These are phyloP conservation scores for Wickerhamiella musiphila DNA, from an alignment of 805 yeast genomes.

Conservation along the genomic window DNA sequence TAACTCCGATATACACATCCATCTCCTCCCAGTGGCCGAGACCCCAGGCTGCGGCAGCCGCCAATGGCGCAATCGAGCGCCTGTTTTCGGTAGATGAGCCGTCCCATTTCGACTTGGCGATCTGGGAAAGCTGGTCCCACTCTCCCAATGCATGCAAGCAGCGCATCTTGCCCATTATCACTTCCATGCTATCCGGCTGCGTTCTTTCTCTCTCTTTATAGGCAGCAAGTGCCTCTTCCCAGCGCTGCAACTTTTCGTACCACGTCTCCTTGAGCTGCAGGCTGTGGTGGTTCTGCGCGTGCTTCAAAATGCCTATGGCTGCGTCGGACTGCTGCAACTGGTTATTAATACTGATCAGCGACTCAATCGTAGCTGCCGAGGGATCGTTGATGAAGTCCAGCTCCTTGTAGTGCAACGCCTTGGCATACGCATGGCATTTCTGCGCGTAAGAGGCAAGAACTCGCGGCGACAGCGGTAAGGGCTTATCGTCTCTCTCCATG, in stretches of 20 bases:
- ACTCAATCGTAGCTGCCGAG: conserved; percentile 76
- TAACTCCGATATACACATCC: conserved; percentile 77
- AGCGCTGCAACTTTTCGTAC: conserved; percentile 90
- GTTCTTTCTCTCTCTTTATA: conserved; percentile 56
- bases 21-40: conserved; percentile 91
- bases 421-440: conserved; percentile 92
- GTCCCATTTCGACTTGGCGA: conserved; percentile 78
- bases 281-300: conserved; percentile 68
- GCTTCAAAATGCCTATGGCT: conserved; percentile 88
- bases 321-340: conserved; percentile 95
- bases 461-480: conserved; percentile 79
- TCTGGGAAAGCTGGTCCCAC: conserved; percentile 80
- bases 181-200: conserved; percentile 52
- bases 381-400: conserved; percentile 89
- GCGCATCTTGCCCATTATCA: conserved; percentile 95
- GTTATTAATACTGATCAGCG: conserved; percentile 80
- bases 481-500: conserved; percentile 94
- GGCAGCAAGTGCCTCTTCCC: conserved; percentile 95
- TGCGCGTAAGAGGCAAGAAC: conserved; percentile 86
- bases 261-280: conserved; percentile 89
- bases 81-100: conserved; percentile 53
- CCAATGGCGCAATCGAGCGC: conserved; percentile 83
- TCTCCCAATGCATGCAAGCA: conserved; percentile 97
- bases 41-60: conserved; percentile 99
- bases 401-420: conserved; percentile 91